Conservation (phyloP, 140 eudicot genomes). For the Erigeron philadelphicus region DNA sequence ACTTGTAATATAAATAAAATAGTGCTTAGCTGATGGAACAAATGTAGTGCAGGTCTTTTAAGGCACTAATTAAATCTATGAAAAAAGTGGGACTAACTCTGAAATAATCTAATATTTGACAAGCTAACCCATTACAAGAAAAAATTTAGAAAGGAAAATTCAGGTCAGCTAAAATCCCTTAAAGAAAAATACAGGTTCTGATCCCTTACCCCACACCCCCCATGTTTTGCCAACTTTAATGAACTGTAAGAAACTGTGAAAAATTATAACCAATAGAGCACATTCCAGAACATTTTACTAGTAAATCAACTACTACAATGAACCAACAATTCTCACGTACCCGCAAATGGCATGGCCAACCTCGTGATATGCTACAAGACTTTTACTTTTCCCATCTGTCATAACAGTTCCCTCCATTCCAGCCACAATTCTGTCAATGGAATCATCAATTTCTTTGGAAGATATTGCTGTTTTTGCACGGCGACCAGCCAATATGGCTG, state of each 20-base stretch:
- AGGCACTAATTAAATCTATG: too few species aligned
- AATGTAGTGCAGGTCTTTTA: too few species aligned
- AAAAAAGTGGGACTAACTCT: too few species aligned
- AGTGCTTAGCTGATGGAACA: too few species aligned
- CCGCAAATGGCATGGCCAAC: conserved; percentile 99
- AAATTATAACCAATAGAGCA: neutral
- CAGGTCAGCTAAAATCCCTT: too few species aligned
- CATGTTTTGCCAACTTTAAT: too few species aligned
- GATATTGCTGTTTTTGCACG: conserved; percentile 74
- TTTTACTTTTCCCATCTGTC: conserved; percentile 95
- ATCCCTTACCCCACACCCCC: too few species aligned
- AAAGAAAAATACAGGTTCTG: too few species aligned
- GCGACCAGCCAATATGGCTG: conserved; percentile 88
- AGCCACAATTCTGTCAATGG: conserved; percentile 91
- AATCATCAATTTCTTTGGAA: conserved; percentile 88
- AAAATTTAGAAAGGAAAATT: too few species aligned
- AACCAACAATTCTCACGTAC: conserved; percentile 35
- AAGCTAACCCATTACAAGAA: too few species aligned
- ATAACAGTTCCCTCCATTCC: conserved; percentile 98
- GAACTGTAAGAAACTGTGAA: neutral
- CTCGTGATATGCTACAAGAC: conserved; percentile 93
- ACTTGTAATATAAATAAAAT: too few species aligned
- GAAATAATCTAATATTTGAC: too few species aligned
- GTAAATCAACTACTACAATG: conserved; percentile 4
- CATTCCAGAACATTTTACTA: conserved; percentile 4